These are phyloP conservation scores for Ramichloridium luteum DNA, from an alignment of 2,329 filamentous ascomycete genomes.

Conservation along the genomic window DNA sequence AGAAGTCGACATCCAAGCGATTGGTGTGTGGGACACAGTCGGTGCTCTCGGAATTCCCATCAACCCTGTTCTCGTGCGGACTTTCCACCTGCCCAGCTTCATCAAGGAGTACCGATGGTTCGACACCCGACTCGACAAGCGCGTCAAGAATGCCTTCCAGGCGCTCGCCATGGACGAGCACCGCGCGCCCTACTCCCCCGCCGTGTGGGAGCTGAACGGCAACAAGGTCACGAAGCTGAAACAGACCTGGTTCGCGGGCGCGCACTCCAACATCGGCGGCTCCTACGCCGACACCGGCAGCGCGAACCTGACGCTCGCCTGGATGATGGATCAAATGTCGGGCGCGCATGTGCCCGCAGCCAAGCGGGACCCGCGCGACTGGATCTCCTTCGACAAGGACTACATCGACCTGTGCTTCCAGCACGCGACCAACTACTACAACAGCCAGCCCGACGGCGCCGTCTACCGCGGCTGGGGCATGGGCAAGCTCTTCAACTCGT, in stretches of 20 bases:
- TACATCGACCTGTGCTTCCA: constrained; percentile 21
- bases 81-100: constrained; percentile 10
- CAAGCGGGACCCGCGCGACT: constrained; percentile 19
- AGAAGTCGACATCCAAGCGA: constrained; percentile 25
- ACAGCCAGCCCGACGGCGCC: constrained; percentile 8
- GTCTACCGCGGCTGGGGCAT: constrained; percentile 20
- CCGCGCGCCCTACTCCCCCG: constrained; percentile 25
- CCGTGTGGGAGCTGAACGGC: constrained; percentile 26
- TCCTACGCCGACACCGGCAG: constrained; percentile 30
- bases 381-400: constrained; percentile 26
- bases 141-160: constrained; percentile 29
- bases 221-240: constrained; percentile 29
- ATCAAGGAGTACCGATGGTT: constrained; percentile 29
- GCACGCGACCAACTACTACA: constrained; percentile 16
- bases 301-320: constrained; percentile 39
- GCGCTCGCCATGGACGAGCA: constrained; percentile 30
- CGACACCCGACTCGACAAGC: constrained; percentile 29
- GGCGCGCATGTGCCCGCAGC: constrained; percentile 1
- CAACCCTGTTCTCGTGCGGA: constrained; percentile 15
- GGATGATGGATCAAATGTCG: constrained; percentile 38
- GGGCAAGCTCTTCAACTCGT: constrained; percentile 24
- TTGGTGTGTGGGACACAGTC: constrained; percentile 33
- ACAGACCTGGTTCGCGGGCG: constrained; percentile 35
- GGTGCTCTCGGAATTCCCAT: constrained; percentile 33
- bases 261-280: constrained; percentile 30